A percentile compares a stretch with the other conserved stretches of the same genome.
Evolutionary conservation across 2,329 filamentous ascomycete species (phyloP).

Genomic region (Microdochium nivale): DNA sequence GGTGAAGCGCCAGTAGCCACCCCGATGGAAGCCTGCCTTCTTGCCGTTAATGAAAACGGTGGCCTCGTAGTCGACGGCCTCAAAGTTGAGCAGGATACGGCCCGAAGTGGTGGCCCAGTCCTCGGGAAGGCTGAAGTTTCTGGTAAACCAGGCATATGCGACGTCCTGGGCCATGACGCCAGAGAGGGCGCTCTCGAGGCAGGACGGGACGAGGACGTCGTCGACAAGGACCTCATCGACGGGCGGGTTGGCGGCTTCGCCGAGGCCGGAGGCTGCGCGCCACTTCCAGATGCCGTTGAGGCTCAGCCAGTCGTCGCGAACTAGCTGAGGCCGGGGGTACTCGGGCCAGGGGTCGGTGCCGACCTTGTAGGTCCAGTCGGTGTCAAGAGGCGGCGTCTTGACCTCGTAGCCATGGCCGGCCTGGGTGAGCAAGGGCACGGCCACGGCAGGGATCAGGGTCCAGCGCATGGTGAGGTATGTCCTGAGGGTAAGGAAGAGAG

Average conservation of each 20-base stretch:
- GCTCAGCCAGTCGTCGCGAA: slow-evolving; percentile 43
- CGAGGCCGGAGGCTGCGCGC: slow-evolving; percentile 19
- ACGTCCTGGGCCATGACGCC: slow-evolving; percentile 34
- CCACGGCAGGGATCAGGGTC: background rate
- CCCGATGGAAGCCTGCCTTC: slow-evolving; percentile 41
- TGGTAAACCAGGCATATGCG: slow-evolving; percentile 40
- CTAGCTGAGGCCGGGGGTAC: slow-evolving; percentile 47
- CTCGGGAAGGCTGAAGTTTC: slow-evolving; percentile 38
- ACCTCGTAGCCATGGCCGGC: slow-evolving; percentile 18
- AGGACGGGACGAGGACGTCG: slow-evolving; percentile 34
- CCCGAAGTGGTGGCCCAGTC: slow-evolving; percentile 30
- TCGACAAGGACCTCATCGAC: slow-evolving; percentile 17
- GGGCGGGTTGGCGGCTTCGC: slow-evolving; percentile 11
- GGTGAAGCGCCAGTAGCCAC: slow-evolving; percentile 54
- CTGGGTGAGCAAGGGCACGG: background rate
- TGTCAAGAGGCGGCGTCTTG: slow-evolving; percentile 33
- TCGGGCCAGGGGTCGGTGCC: slow-evolving; percentile 48
- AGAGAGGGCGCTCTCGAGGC: slow-evolving; percentile 37
- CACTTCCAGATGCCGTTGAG: slow-evolving; percentile 53
- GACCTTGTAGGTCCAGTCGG: slow-evolving; percentile 42
- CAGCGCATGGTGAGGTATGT: background rate
- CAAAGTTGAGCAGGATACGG: slow-evolving; percentile 44
- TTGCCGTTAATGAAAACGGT: slow-evolving; percentile 51
- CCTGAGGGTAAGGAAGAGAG: background rate
- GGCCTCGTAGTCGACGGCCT: slow-evolving; percentile 49